Evolutionary conservation across 345 rosid genomes (phyloP).

Genomic region (Chamaenerion angustifolium): DNA sequence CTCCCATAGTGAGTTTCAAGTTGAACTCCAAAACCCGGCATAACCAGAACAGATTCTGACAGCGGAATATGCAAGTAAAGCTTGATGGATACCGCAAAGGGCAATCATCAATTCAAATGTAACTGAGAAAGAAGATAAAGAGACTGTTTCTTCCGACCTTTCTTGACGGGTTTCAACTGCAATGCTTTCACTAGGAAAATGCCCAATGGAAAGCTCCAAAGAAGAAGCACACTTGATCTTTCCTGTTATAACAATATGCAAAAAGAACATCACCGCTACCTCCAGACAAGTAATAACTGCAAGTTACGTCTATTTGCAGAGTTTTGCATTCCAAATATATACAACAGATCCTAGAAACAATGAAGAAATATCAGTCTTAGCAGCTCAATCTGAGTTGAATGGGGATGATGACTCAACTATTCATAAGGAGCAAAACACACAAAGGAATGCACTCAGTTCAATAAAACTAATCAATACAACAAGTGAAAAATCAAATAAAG

Average conservation of each 20-base stretch:
- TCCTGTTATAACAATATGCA: slow-evolving; percentile 24
- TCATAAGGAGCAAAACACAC: no score
- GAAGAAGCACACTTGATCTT: slow-evolving; percentile 18
- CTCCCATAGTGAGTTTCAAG: slow-evolving; percentile 67
- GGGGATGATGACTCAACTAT: no score
- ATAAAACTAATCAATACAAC: no score
- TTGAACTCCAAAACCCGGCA: slow-evolving; percentile 75
- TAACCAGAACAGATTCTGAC: slow-evolving; percentile 64
- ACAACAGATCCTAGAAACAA: no score
- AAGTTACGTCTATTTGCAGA: not conserved
- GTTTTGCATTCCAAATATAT: not conserved
- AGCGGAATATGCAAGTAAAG: slow-evolving; percentile 14
- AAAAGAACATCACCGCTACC: not conserved
- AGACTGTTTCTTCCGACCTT: slow-evolving; percentile 31
- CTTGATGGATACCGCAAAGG: not conserved
- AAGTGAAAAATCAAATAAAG: no score
- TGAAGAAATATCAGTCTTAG: no score
- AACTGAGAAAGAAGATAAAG: not conserved
- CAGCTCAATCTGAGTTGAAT: no score
- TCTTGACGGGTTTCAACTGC: slow-evolving; percentile 32
- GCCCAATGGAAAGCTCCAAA: slow-evolving; percentile 36
- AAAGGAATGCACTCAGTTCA: no score
- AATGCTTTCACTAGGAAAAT: slow-evolving; percentile 30
- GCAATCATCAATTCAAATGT: not conserved
- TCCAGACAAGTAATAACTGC: slow-evolving; percentile 9